Evolutionary conservation across 2,329 filamentous ascomycete genomes (phyloP), one percentile per base, ranked within the genome.

Genomic region (Gliomastix tumulicola): DNA sequence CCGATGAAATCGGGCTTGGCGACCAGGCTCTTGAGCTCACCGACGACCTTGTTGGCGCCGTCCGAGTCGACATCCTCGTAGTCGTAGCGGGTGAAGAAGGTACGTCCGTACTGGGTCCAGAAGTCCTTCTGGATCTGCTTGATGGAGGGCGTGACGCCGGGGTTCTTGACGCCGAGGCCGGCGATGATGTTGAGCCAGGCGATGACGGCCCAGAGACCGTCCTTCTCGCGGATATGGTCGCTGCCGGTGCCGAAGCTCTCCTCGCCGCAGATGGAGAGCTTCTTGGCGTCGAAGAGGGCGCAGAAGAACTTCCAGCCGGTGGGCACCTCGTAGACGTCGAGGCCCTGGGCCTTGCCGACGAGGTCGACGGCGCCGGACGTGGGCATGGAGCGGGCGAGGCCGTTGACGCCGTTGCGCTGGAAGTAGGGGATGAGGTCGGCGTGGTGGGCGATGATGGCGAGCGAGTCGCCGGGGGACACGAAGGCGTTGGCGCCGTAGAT

Each of bases 221-320:
- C 92, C 77, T 98, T 98, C 71, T 98, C 92, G 50, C 92, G 88
- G 56, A 98, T 95, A 66, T 98, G 92, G 71, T 98, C 96, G 65
- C 86, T 94, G 27, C 92, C 92, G 10, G 92, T 98, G 48, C 92
- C 92, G 62, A 98, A 98, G 46, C 85, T 92, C 74, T 98, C 92
- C 67, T 98, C 92, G 41, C 92, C 92, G 57, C 92, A 98, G 60
- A 98, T 98, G 55, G 92, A 95, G 56, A 96, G 83, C 74, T 94
- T 95, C 66, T 94, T 73, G 47, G 87, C 84, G 56, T 96, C 89
- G 54, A 96, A 95, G 40, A 96, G 76, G 51, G 88, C 88, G 58
- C 89, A 96, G 80, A 96, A 96, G 75, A 96, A 96, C 66, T 96
- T 96, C 92, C 92, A 98, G 53, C 92, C 92, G 1, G 92, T 98